Evolutionary conservation across 805 yeast genomes (phyloP).

Genomic region (Spathaspora gorwiae): DNA sequence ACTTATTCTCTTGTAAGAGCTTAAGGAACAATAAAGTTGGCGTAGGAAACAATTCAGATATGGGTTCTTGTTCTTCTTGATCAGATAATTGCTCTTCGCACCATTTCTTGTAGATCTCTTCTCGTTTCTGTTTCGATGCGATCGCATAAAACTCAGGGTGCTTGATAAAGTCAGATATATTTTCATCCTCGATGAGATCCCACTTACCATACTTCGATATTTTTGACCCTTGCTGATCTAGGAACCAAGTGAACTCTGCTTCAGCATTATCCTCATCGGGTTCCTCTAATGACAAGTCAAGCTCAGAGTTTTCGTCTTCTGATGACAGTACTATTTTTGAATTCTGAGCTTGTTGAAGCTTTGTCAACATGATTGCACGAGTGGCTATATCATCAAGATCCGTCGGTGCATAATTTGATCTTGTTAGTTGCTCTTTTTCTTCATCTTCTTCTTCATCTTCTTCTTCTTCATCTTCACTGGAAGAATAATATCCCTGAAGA

Average conservation of each 20-base stretch:
- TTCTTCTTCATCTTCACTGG: conserved; percentile 19
- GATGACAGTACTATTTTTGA: not conserved
- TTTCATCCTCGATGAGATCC: conserved; percentile 34
- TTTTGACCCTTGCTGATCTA: conserved; percentile 18
- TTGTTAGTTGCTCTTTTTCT: conserved; percentile 1
- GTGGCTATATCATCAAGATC: not conserved
- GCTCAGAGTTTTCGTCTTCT: conserved; percentile 7
- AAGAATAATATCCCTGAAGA: conserved; percentile 18
- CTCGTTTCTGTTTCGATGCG: conserved; percentile 13
- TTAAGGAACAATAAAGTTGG: conserved; percentile 16
- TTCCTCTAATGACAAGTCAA: conserved; percentile 12
- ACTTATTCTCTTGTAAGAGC: conserved; percentile 25
- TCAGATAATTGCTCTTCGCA: conserved; percentile 4
- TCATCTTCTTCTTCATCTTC: conserved; percentile 11
- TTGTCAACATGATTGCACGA: conserved; percentile 2
- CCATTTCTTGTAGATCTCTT: conserved; percentile 25
- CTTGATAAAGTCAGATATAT: conserved; percentile 22
- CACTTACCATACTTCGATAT: conserved; percentile 35
- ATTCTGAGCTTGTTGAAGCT: not conserved
- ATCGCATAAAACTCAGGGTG: conserved; percentile 26
- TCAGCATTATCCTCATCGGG: conserved; percentile 7
- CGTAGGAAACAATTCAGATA: conserved; percentile 15
- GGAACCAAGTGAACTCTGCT: conserved; percentile 17
- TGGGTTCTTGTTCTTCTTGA: conserved; percentile 3
- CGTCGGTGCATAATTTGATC: not conserved